Evolutionary conservation across 257 asterid genomes (phyloP).

Genomic region (Penstemon eatonii): DNA sequence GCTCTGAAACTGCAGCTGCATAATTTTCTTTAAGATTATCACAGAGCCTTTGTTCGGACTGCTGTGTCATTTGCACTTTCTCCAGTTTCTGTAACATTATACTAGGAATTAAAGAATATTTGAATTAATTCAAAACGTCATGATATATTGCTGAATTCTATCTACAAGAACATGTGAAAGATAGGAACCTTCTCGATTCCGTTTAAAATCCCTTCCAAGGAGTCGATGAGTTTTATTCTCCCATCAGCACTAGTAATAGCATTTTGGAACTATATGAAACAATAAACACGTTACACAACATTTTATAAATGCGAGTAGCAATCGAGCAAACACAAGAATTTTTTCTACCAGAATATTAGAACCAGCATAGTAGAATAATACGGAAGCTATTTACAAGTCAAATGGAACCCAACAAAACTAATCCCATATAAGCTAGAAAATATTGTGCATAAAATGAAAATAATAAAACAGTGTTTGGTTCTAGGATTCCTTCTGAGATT

Average conservation of each 20-base stretch:
- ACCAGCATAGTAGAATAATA: background rate
- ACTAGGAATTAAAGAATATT: too few relatives aligned
- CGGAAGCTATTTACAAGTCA: background rate
- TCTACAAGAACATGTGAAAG: background rate
- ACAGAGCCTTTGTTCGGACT: constrained; percentile 48
- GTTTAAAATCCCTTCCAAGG: constrained; percentile 68
- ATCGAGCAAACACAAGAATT: background rate
- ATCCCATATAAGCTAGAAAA: background rate
- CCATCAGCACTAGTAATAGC: constrained; percentile 71
- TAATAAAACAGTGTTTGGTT: too few relatives aligned
- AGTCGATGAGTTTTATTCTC: constrained; percentile 60
- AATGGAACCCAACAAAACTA: constrained; percentile 13
- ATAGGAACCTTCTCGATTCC: constrained; percentile 70
- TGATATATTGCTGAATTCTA: background rate
- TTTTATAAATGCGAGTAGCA: constrained; percentile 7
- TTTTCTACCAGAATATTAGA: background rate
- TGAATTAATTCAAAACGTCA: background rate
- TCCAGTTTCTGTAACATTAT: constrained; percentile 56
- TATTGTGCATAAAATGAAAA: background rate
- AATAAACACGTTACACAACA: constrained; percentile 4
- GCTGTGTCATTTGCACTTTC: constrained; percentile 46
- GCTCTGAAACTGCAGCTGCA: constrained; percentile 58
- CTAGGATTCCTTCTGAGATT: too few relatives aligned
- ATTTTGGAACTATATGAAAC: constrained; percentile 61
- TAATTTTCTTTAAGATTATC: constrained; percentile 51